phyloP scores from a whole-genome alignment of 2,329 filamentous ascomycete species.

The Pseudogymnoascus sp. region DNA sequence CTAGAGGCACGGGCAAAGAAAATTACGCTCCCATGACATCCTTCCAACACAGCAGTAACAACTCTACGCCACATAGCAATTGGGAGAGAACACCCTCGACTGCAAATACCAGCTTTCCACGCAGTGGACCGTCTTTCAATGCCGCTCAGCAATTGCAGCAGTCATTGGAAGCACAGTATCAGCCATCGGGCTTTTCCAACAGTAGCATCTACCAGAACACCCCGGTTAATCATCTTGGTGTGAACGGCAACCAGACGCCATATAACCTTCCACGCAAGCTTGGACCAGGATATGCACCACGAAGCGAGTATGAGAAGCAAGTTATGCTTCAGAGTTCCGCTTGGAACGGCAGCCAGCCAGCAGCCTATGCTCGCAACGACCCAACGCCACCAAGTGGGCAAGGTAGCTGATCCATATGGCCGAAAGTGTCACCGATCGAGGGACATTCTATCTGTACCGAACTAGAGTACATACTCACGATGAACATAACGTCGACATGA shows the following conservation, averaged over 20 bases:
- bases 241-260: neutral
- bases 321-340: constrained; percentile 28
- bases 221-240: constrained; percentile 24
- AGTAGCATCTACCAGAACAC: constrained; percentile 44
- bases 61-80: neutral
- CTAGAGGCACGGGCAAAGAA: neutral
- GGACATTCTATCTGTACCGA: constrained; percentile 2
- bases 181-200: constrained; percentile 38
- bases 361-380: constrained; percentile 28
- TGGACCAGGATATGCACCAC: constrained; percentile 17
- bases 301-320: constrained; percentile 22
- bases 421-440: neutral
- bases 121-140: neutral
- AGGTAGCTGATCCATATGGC: constrained; percentile 32
- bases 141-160: constrained; percentile 17
- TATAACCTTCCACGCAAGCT: neutral
- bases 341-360: constrained; percentile 21
- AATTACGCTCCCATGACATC: neutral
- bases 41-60: constrained; percentile 19
- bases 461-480: neutral
- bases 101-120: constrained; percentile 28
- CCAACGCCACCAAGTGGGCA: constrained; percentile 43
- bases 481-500: neutral
- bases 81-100: constrained; percentile 17
- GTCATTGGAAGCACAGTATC: constrained; percentile 20